A percentile compares a stretch with the other conserved stretches of the same genome.
phyloP scores from a whole-genome alignment of 805 yeast species.

The Metschnikowia rubicola region DNA sequence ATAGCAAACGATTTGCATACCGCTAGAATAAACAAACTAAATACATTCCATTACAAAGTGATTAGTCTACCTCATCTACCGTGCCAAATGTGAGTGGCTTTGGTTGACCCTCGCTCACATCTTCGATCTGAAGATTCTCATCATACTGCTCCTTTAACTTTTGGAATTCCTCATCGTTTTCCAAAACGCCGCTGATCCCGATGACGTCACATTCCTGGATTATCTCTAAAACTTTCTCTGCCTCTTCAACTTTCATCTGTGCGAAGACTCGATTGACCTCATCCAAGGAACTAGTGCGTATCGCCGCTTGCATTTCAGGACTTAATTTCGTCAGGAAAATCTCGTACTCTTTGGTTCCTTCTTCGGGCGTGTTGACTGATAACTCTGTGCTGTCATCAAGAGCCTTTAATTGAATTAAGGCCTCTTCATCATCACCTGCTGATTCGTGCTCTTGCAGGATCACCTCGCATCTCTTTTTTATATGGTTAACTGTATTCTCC shows the following conservation, averaged over 20 bases:
- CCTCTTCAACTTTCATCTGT: constrained; percentile 66
- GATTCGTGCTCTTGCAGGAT: constrained; percentile 50
- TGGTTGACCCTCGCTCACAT: neutral
- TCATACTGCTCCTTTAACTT: constrained; percentile 48
- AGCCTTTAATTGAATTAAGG: constrained; percentile 81
- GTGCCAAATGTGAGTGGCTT: constrained; percentile 2
- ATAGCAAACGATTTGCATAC: neutral
- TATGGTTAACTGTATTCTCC: constrained; percentile 69
- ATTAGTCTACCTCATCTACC: constrained; percentile 11
- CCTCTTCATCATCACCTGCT: constrained; percentile 50
- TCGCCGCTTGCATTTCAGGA: constrained; percentile 64
- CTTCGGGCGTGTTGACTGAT: constrained; percentile 63
- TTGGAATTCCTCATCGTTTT: constrained; percentile 67
- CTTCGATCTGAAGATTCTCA: constrained; percentile 20
- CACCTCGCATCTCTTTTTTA: constrained; percentile 68
- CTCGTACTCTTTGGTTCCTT: constrained; percentile 52
- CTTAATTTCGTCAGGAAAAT: constrained; percentile 56
- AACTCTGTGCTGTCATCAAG: constrained; percentile 80
- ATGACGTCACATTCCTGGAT: constrained; percentile 81
- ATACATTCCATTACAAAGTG: neutral
- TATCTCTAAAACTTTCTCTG: constrained; percentile 69
- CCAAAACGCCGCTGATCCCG: constrained; percentile 73
- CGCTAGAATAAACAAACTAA: neutral
- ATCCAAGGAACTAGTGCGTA: constrained; percentile 67
- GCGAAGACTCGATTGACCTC: constrained; percentile 82